Evolutionary conservation across 2,329 filamentous ascomycete genomes (phyloP).

Genomic region (Penicillium sp.): DNA sequence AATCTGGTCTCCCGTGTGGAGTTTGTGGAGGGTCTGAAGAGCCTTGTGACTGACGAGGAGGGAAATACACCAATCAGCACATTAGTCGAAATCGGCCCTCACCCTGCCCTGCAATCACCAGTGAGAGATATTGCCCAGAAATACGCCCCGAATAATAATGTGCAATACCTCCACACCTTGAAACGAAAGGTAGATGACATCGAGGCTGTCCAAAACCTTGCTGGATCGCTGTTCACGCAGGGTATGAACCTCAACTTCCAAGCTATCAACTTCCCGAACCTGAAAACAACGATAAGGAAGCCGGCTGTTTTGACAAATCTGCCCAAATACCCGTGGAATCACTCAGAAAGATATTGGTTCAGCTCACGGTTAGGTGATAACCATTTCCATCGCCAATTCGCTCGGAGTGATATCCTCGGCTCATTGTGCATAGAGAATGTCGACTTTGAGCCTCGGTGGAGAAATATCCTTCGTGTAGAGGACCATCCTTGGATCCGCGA

Average conservation of each 20-base stretch:
- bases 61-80: slow-evolving; percentile 9
- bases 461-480: slow-evolving; percentile 24
- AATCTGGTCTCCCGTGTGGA: slow-evolving; percentile 25
- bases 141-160: slow-evolving; percentile 8
- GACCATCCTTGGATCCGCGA: slow-evolving; percentile 27
- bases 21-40: slow-evolving; percentile 23
- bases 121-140: slow-evolving; percentile 18
- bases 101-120: slow-evolving; percentile 21
- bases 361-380: slow-evolving; percentile 20
- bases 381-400: slow-evolving; percentile 18
- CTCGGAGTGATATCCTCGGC: slow-evolving; percentile 21
- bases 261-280: slow-evolving; percentile 23
- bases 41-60: slow-evolving; percentile 5
- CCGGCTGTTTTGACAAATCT: slow-evolving; percentile 20
- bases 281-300: slow-evolving; percentile 6
- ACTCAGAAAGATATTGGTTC: slow-evolving; percentile 23
- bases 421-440: slow-evolving; percentile 21
- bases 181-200: slow-evolving; percentile 19
- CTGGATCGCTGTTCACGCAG: slow-evolving; percentile 18
- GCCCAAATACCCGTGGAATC: slow-evolving; percentile 26
- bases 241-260: slow-evolving; percentile 21
- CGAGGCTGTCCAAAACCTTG: slow-evolving; percentile 20
- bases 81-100: slow-evolving; percentile 24
- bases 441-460: slow-evolving; percentile 26
- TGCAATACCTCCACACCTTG: slow-evolving; percentile 22